Base-by-base conservation (phyloP, 2,329 filamentous ascomycete genomes). In the Phyllosticta citribraziliensis region DNA sequence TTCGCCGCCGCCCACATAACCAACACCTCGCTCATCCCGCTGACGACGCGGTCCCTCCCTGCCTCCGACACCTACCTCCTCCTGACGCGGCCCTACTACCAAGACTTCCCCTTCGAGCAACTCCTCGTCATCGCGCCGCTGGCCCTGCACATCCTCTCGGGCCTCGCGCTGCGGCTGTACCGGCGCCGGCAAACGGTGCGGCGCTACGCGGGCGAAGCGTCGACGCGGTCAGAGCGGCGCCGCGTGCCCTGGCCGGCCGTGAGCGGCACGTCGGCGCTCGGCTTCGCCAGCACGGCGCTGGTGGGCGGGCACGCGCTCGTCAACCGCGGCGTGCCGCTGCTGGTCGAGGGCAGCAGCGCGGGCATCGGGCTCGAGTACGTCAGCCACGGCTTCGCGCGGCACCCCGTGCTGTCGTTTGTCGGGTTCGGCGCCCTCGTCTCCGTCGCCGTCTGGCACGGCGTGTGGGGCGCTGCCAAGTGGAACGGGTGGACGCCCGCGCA, bases 71-170 rank as follows among this genome's bases (percentile, higher is more conserved):
- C 85, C 56, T 96, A 91, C 74, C 85, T 97, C 56, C 87, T 97
- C 65, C 89, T 96, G 73, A 92, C 91, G 27, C 85, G 93, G 64
- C 92, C 95, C 56, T 86, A 94, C 73, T 97, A 97, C 78, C 93
- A 97, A 74, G 92, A 90, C 22, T 61, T 68, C 1, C 82, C 87
- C 1, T 78, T 89, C 17, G 92, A 97, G 71, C 89, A 91, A 3
- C 76, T 95, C 20, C 80, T 97, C 64, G 84, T 97, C 63, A 85
- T 82, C 52, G 73, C 91, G 1, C 91, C 93, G 2, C 78, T 96
- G 22, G 72, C 86, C 62, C 82, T 86, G 2, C 93, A 97, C 72
- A 79, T 97, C 52, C 79, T 82, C 14, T 88, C 90, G 0, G 92
- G 93, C 40, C 71, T 97, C 5, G 85, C 84, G 0, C 78, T 97